Percentiles rank a stretch among this genome's conserved stretches.
Conservation (phyloP, 305 asterid genomes). For the Fraxinus platypoda region DNA sequence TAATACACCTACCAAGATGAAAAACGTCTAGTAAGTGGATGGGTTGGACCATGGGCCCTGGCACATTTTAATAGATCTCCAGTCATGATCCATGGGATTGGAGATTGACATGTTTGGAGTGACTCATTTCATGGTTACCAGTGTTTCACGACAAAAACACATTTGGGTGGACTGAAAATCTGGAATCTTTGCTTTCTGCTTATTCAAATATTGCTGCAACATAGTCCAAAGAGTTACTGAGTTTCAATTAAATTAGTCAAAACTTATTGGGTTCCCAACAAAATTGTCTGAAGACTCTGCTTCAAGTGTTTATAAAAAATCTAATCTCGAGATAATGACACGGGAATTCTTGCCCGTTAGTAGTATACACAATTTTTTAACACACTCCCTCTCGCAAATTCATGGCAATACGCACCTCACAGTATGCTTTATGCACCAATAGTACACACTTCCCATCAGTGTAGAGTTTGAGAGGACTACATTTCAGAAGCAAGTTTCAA, state of each 20-base stretch:
- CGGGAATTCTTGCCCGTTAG: not conserved
- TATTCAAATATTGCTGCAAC: not conserved
- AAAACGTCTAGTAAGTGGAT: not conserved
- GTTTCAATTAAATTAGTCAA: not conserved
- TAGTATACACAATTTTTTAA: not conserved
- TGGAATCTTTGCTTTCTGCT: not conserved
- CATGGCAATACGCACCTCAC: not conserved
- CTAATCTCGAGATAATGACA: not conserved
- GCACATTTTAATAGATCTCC: not conserved
- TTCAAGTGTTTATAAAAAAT: not conserved
- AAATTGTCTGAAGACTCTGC: not conserved
- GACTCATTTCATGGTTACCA: not conserved
- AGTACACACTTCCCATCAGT: not conserved
- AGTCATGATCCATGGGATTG: not conserved
- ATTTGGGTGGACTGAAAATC: not conserved
- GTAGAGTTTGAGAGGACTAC: not conserved
- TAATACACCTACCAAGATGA: not conserved
- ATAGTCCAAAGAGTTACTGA: not conserved
- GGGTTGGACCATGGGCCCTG: not conserved
- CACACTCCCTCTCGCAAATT: no score
- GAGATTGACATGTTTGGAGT: not conserved
- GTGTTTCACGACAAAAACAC: not conserved
- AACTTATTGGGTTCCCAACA: not conserved
- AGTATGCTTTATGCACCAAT: not conserved
- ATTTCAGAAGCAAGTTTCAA: not conserved